Conservation (phyloP, 495 filamentous ascomycete genomes). For the Hyaloscypha finlandica region DNA sequence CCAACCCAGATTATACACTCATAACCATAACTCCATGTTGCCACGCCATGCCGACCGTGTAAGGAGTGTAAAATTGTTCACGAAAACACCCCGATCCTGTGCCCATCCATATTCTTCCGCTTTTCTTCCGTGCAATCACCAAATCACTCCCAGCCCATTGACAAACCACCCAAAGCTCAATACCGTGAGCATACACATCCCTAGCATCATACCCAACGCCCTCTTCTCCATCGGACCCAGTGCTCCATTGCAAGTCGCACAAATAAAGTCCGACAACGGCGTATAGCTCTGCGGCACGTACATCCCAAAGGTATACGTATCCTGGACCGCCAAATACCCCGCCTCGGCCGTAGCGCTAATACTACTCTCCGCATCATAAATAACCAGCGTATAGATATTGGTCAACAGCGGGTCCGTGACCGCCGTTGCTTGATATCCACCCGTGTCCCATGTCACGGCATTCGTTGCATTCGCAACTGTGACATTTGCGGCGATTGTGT, state of each 20-base stretch:
- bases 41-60: not conserved
- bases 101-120: not conserved
- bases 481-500: constrained; percentile 69
- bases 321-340: constrained; percentile 70
- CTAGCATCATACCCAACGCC: constrained; percentile 69
- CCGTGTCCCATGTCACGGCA: constrained; percentile 77
- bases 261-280: constrained; percentile 59
- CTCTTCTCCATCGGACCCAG: constrained; percentile 62
- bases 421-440: constrained; percentile 61
- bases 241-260: constrained; percentile 73
- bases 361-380: constrained; percentile 71
- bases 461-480: constrained; percentile 54
- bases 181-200: constrained; percentile 76
- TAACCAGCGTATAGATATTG: constrained; percentile 80
- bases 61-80: constrained; percentile 25
- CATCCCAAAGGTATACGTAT: constrained; percentile 75
- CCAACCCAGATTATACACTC: not conserved
- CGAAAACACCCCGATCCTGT: constrained; percentile 17
- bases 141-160: constrained; percentile 58
- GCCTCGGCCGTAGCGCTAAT: constrained; percentile 63
- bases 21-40: constrained; percentile 18
- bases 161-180: constrained; percentile 90
- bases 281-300: constrained; percentile 71
- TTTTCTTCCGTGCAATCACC: constrained; percentile 37
- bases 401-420: constrained; percentile 60